Evolutionary conservation across 163 green algal species (phyloP), one percentile per base, ranked within the genome.

Genomic region (Scenedesmus sp.): DNA sequence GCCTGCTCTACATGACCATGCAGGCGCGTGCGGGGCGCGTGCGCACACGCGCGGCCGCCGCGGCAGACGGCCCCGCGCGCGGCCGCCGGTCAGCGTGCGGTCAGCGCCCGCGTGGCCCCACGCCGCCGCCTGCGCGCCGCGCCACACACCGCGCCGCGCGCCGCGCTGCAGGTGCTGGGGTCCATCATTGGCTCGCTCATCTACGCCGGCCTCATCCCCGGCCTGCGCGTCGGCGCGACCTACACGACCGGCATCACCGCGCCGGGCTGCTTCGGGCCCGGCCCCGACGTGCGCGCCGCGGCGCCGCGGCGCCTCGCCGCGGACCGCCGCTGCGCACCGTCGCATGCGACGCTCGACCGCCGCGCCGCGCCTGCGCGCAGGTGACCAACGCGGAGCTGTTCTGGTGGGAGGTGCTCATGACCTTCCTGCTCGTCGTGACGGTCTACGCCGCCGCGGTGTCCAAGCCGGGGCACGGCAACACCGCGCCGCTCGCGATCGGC

Each of bases 381-480:
- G n/a, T 82, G 10, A 70, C 39, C 24, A 82, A 76, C n/a, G 70
- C 64, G 7, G 82, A 89, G 83, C 80, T 92, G 54, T 89, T 88
- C 63, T 84, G 87, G 60, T 91, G 86, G 88, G 86, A 92, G 83
- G 56, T 77, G 48, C 65, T 70, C 29, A 95, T 94, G 90, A 95
- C 91, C 17, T 95, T 94, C 67, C 67, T 91, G 51, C 87, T 95
- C 63, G 88, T 94, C 10, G 86, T 86, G 54, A 89, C 89, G 13
- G 91, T 95, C 6, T 94, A 91, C 73, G 90, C 91, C 0, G 78
- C 87, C 15, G 90, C 88, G 10, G 87, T 95, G 7, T 83, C 89
- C 50, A 95, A 92, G 76, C 91, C 91, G 5, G 90, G 90, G 6
- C 88, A 92, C 63, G 91, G 91, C 73, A 92, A 91, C 77, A 91